Evolutionary conservation across 768 basidiomycete genomes (phyloP).

Genomic region (Pilatotrama ljubarskyi): DNA sequence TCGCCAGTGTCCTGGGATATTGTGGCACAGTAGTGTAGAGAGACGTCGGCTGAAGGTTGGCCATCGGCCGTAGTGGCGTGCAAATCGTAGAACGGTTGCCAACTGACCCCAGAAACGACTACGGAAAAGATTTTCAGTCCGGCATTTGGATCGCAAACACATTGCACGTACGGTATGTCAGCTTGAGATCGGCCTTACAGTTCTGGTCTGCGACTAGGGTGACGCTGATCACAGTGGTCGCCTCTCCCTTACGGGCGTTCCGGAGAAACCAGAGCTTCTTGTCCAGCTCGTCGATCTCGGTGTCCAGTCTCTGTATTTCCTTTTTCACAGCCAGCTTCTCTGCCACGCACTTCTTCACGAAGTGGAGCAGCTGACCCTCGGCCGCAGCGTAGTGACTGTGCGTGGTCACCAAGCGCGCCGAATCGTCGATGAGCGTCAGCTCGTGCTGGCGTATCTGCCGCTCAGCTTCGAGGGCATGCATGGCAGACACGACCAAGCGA

Average conservation of each 20-base stretch:
- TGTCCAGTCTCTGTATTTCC: constrained; percentile 38
- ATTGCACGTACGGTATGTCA: constrained; percentile 42
- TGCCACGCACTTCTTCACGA: constrained; percentile 45
- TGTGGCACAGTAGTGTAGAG: constrained; percentile 56
- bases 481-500: constrained; percentile 35
- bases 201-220: constrained; percentile 5
- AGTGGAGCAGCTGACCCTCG: constrained; percentile 35
- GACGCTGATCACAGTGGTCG: background rate
- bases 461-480: constrained; percentile 38
- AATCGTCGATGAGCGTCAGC: constrained; percentile 43
- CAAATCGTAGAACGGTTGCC: constrained; percentile 60
- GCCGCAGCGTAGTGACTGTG: constrained; percentile 29
- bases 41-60: constrained; percentile 44
- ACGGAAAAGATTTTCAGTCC: too few relatives aligned
- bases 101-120: constrained; percentile 54
- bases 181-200: constrained; percentile 40
- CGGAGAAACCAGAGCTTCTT: background rate
- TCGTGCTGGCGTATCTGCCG: constrained; percentile 43
- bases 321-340: constrained; percentile 38
- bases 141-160: background rate
- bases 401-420: constrained; percentile 48
- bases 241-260: constrained; percentile 3
- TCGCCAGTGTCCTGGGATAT: constrained; percentile 60
- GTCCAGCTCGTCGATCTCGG: constrained; percentile 38
- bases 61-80: constrained; percentile 48